These are phyloP conservation scores for Nicotiana benthamiana DNA, from an alignment of 257 asterid genomes.

Conservation along the genomic window DNA sequence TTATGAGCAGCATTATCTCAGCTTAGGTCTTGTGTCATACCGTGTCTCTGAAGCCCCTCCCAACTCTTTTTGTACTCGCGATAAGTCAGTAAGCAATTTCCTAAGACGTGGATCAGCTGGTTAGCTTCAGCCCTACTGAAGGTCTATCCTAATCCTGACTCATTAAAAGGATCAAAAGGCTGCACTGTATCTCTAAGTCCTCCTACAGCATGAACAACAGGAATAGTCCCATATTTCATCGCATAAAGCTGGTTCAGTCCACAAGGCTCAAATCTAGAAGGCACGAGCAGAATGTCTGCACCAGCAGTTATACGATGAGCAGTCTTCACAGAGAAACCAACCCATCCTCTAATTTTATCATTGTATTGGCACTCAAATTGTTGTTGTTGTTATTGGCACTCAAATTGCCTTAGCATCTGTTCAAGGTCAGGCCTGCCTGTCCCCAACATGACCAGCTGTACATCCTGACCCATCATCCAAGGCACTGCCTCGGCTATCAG, in stretches of 20 bases:
- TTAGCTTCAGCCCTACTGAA: slow-evolving; percentile 49
- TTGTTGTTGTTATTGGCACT: slow-evolving; percentile 58
- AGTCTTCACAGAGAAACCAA: slow-evolving; percentile 78
- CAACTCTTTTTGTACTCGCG: slow-evolving; percentile 68
- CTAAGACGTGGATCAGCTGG: slow-evolving; percentile 56
- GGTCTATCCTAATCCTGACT: slow-evolving; percentile 90
- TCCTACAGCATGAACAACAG: slow-evolving; percentile 92
- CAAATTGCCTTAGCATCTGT: slow-evolving; percentile 63
- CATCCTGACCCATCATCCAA: slow-evolving; percentile 84
- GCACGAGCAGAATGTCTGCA: slow-evolving; percentile 77
- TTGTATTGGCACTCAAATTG: slow-evolving; percentile 54
- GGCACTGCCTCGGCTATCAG: slow-evolving; percentile 84
- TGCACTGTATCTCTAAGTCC: slow-evolving; percentile 87
- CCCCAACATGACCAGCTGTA: slow-evolving; percentile 87
- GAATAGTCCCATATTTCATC: slow-evolving; percentile 80
- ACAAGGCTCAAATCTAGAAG: slow-evolving; percentile 94
- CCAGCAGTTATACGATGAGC: slow-evolving; percentile 94
- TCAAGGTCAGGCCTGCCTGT: slow-evolving; percentile 80
- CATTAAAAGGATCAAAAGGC: slow-evolving; percentile 77
- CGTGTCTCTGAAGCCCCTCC: slow-evolving; percentile 85
- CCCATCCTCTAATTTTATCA: slow-evolving; percentile 77
- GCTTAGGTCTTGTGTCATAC: slow-evolving; percentile 75
- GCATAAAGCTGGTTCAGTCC: slow-evolving; percentile 97
- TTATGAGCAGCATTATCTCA: slow-evolving; percentile 88
- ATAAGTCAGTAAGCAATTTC: slow-evolving; percentile 74